A percentile compares a stretch with the other conserved stretches of the same genome.
Evolutionary conservation across 495 filamentous ascomycete genomes (phyloP).

Genomic region (Tuber borchii): DNA sequence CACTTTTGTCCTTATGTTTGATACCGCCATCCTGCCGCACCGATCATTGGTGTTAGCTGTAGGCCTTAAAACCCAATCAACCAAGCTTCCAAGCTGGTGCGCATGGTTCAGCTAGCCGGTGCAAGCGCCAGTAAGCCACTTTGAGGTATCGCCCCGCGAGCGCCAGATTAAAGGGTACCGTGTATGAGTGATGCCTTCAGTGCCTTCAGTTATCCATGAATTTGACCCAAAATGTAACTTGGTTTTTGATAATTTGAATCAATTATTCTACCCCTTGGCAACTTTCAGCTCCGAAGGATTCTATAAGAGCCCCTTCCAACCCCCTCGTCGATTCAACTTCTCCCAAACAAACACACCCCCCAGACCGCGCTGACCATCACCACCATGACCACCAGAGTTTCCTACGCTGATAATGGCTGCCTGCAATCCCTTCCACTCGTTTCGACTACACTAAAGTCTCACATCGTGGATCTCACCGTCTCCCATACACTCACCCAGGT

Average conservation of each 20-base stretch:
- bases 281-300: neutral
- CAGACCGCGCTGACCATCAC: neutral
- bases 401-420: neutral
- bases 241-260: neutral
- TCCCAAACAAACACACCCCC: neutral
- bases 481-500: constrained; percentile 52
- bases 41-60: too few relatives aligned
- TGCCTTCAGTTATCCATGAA: neutral
- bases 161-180: too few relatives aligned
- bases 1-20: too few relatives aligned
- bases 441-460: neutral
- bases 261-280: neutral
- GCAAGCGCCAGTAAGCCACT: too few relatives aligned
- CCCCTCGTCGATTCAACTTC: neutral
- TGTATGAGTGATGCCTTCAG: neutral
- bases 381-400: neutral
- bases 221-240: neutral
- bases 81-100: too few relatives aligned
- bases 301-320: neutral
- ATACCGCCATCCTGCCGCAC: too few relatives aligned
- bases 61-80: too few relatives aligned
- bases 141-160: too few relatives aligned
- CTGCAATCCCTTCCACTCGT: neutral
- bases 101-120: too few relatives aligned
- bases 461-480: constrained; percentile 31